Evolutionary conservation across 1,139 yeast species (phyloP).

Genomic region (Magnusiomyces ingens): DNA sequence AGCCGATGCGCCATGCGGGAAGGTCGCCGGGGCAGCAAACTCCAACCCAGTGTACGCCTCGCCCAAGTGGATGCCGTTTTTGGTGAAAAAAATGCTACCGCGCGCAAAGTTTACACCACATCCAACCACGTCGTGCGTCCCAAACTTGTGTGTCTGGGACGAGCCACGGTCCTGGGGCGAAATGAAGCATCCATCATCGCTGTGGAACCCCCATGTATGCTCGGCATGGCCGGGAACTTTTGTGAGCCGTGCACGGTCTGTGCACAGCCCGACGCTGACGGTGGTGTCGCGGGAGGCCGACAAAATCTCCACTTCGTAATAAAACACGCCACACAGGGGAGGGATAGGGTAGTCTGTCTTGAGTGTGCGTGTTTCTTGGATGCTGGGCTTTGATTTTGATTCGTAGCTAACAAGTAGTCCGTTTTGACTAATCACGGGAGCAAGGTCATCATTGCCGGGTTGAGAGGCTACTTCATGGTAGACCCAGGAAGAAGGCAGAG

Average conservation of each 20-base stretch:
- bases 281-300: slow-evolving; percentile 19
- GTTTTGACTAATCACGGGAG: slow-evolving; percentile 14
- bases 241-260: slow-evolving; percentile 24
- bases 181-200: slow-evolving; percentile 48
- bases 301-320: slow-evolving; percentile 47
- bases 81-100: slow-evolving; percentile 64
- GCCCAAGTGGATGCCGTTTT: slow-evolving; percentile 66
- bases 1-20: no score
- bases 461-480: slow-evolving; percentile 16
- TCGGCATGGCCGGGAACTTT: slow-evolving; percentile 43
- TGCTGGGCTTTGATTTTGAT: slow-evolving; percentile 15
- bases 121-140: slow-evolving; percentile 63
- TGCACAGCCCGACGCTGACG: slow-evolving; percentile 33
- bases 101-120: slow-evolving; percentile 73
- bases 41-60: slow-evolving; percentile 38
- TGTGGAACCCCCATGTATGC: slow-evolving; percentile 52
- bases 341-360: slow-evolving; percentile 42
- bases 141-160: slow-evolving; percentile 33
- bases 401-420: slow-evolving; percentile 14
- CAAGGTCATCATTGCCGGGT: slow-evolving; percentile 7
- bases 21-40: neutral
- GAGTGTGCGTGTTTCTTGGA: slow-evolving; percentile 24
- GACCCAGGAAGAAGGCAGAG: slow-evolving; percentile 24
- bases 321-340: slow-evolving; percentile 45
- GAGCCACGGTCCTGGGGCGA: slow-evolving; percentile 41